phyloP scores from a whole-genome alignment of 2,329 filamentous ascomycete genomes.

The Fusarium cicatricum region DNA sequence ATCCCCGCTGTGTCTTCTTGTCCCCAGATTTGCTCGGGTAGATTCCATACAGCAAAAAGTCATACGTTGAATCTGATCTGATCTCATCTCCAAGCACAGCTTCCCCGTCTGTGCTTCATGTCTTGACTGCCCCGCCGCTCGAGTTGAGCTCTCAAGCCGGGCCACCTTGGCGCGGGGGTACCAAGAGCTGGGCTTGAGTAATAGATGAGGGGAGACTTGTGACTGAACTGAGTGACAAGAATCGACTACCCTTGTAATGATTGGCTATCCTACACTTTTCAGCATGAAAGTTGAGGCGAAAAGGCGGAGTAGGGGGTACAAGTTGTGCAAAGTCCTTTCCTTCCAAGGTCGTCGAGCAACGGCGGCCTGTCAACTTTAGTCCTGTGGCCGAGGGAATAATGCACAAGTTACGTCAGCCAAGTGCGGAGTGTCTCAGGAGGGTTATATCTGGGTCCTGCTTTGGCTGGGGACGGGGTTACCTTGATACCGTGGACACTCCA shows the following conservation, averaged over 20 bases:
- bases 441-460: neutral
- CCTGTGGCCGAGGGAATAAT: neutral
- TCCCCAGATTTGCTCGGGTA: constrained; percentile 1
- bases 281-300: constrained; percentile 21
- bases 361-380: no score
- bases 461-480: neutral
- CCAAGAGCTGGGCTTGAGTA: neutral
- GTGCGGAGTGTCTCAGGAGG: neutral
- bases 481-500: neutral
- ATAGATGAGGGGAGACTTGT: neutral
- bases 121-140: neutral
- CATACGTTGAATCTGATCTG: constrained; percentile 21
- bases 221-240: neutral
- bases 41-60: constrained; percentile 1
- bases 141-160: no score
- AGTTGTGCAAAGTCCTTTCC: neutral
- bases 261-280: constrained; percentile 11
- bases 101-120: constrained; percentile 8
- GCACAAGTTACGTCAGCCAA: constrained; percentile 1
- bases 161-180: neutral
- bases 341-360: neutral
- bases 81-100: no score
- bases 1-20: constrained; percentile 1
- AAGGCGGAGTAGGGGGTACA: constrained; percentile 12
- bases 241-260: neutral